These are phyloP conservation scores for Paraglomus brasilianum DNA, from an alignment of 192 early-diverging fungal genomes.

Conservation along the genomic window DNA sequence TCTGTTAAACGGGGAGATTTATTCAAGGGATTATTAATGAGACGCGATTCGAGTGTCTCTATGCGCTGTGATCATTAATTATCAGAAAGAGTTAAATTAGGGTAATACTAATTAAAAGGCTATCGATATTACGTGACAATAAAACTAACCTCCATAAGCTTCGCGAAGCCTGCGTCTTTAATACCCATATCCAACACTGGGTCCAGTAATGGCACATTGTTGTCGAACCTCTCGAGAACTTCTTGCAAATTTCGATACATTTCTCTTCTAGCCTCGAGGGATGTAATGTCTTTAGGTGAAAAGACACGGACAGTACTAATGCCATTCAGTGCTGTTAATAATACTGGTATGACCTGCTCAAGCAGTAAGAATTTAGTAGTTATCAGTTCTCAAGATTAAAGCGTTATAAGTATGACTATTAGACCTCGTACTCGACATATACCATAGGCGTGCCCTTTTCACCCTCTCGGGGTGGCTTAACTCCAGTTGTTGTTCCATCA, in stretches of 20 bases:
- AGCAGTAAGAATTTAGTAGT: background rate
- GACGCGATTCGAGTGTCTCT: conserved; percentile 65
- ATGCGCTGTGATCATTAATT: conserved; percentile 51
- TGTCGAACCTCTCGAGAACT: conserved; percentile 67
- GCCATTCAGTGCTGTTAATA: conserved; percentile 69
- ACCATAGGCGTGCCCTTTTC: conserved; percentile 49
- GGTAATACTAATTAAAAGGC: conserved; percentile 40
- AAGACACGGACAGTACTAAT: conserved; percentile 74
- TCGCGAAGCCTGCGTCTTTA: conserved; percentile 72
- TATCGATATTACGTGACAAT: background rate
- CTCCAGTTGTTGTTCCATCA: conserved; percentile 43
- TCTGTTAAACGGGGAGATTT: conserved; percentile 51
- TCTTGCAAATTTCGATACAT: conserved; percentile 67
- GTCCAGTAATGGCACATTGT: conserved; percentile 83
- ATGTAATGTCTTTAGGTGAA: conserved; percentile 69
- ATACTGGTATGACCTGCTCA: conserved; percentile 67
- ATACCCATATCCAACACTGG: conserved; percentile 89
- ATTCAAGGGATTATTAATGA: conserved; percentile 62
- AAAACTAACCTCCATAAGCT: conserved; percentile 56
- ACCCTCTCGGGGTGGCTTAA: conserved; percentile 56
- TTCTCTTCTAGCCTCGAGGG: conserved; percentile 52
- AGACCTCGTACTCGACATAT: background rate
- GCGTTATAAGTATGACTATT: too few relatives aligned
- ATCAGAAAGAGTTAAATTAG: background rate
- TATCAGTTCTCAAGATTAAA: too few relatives aligned